Conservation (phyloP, 371 early-diverging fungal genomes). For the Lichtheimia ornata region DNA sequence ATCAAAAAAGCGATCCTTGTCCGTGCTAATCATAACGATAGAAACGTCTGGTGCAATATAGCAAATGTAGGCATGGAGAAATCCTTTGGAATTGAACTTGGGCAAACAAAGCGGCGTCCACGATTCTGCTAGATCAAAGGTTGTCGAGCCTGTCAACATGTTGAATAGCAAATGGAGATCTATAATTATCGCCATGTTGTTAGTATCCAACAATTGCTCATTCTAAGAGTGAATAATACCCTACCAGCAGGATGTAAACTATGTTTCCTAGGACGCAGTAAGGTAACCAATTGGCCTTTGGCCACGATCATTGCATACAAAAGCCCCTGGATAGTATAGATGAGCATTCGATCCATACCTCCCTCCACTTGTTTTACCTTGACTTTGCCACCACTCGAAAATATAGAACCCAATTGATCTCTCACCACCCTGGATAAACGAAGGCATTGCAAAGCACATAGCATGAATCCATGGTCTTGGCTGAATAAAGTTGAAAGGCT, state of each 20-base stretch:
- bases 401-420: conserved; percentile 62
- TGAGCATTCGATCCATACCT: background rate
- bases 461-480: conserved; percentile 70
- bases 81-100: conserved; percentile 84
- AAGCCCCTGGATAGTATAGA: conserved; percentile 40
- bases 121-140: conserved; percentile 76
- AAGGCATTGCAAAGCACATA: conserved; percentile 78
- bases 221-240: no score
- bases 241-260: conserved; percentile 77
- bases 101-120: conserved; percentile 97
- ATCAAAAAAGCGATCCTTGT: conserved; percentile 83
- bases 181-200: conserved; percentile 4
- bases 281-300: conserved; percentile 73
- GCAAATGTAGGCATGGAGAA: conserved; percentile 87
- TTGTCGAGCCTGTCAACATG: conserved; percentile 75
- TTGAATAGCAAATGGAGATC: conserved; percentile 89
- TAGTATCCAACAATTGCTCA: no score
- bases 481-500: conserved; percentile 72
- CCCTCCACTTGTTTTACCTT: conserved; percentile 38
- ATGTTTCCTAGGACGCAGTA: conserved; percentile 77
- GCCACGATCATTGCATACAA: conserved; percentile 81
- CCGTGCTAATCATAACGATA: conserved; percentile 78
- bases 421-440: conserved; percentile 69
- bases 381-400: conserved; percentile 55
- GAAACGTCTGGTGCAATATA: conserved; percentile 73